phyloP scores from a whole-genome alignment of 2,329 filamentous ascomycete genomes.

The Monosporascus ibericus region DNA sequence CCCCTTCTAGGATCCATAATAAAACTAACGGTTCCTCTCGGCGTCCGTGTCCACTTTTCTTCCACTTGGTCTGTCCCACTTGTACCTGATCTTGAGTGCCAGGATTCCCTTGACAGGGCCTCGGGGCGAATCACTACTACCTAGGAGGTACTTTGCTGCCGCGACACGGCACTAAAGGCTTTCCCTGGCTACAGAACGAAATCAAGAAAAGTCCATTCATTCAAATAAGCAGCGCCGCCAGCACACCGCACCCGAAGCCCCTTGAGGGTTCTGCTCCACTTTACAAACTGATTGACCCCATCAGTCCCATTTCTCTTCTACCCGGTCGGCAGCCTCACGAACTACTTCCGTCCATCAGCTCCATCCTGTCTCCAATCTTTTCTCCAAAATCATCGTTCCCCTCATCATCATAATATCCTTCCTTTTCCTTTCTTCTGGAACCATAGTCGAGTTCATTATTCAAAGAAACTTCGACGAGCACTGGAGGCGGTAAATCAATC shows the following conservation, averaged over 20 bases:
- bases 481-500: conserved; percentile 20
- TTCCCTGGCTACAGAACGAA: background rate
- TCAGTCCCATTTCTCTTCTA: conserved; percentile 24
- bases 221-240: conserved; percentile 25
- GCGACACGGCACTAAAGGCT: background rate
- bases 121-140: background rate
- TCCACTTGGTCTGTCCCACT: background rate
- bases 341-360: conserved; percentile 26
- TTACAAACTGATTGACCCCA: conserved; percentile 29
- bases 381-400: conserved; percentile 28
- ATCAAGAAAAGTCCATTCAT: conserved; percentile 14
- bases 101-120: background rate
- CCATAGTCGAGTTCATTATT: conserved; percentile 18
- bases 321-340: conserved; percentile 28
- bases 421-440: conserved; percentile 11
- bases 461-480: conserved; percentile 14
- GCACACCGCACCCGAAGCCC: conserved; percentile 21
- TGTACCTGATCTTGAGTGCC: background rate
- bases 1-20: background rate
- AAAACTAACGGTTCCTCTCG: background rate
- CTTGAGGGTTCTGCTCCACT: conserved; percentile 29
- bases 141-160: background rate
- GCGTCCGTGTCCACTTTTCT: background rate
- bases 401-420: conserved; percentile 20
- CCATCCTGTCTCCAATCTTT: conserved; percentile 29